Percentiles rank a stretch among this genome's conserved stretches.
These are phyloP conservation scores for Scenedesmus sp. DNA, from an alignment of 163 green algal species.

Conservation along the genomic window DNA sequence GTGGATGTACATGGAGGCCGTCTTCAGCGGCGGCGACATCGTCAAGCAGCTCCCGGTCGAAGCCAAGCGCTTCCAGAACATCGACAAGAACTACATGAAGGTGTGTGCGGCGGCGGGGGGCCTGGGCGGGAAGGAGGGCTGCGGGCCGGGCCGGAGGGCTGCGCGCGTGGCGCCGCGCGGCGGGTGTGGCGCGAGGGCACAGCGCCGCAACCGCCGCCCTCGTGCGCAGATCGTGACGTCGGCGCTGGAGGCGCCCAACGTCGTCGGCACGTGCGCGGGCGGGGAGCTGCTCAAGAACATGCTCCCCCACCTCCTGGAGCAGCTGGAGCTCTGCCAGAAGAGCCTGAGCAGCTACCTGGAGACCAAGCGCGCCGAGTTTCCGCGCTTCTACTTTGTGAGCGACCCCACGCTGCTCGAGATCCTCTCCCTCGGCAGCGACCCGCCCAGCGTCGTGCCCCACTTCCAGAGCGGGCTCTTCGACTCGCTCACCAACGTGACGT, in stretches of 20 bases:
- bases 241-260: conserved; percentile 82
- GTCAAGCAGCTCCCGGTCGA: conserved; percentile 96
- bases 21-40: conserved; percentile 94
- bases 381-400: conserved; percentile 96
- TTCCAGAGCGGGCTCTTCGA: conserved; percentile 97
- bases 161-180: too few species aligned
- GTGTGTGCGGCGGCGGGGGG: conserved; percentile 42
- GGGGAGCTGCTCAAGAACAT: conserved; percentile 90
- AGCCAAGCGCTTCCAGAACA: conserved; percentile 96
- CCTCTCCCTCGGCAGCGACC: conserved; percentile 91
- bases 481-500: conserved; percentile 87
- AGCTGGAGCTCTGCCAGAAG: conserved; percentile 97
- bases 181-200: too few species aligned
- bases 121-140: too few species aligned
- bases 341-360: conserved; percentile 91
- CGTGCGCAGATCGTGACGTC: conserved; percentile 81
- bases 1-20: conserved; percentile 98
- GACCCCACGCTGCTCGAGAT: conserved; percentile 97
- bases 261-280: conserved; percentile 77
- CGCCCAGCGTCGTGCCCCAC: conserved; percentile 89
- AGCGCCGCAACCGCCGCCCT: too few species aligned
- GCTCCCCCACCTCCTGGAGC: conserved; percentile 91
- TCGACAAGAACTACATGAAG: conserved; percentile 98
- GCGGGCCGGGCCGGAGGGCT: too few species aligned
- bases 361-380: conserved; percentile 91